Evolutionary conservation across 169 alveolate genomes (phyloP), one percentile per base, ranked within the genome.

Genomic region (Plasmodium relictum): DNA sequence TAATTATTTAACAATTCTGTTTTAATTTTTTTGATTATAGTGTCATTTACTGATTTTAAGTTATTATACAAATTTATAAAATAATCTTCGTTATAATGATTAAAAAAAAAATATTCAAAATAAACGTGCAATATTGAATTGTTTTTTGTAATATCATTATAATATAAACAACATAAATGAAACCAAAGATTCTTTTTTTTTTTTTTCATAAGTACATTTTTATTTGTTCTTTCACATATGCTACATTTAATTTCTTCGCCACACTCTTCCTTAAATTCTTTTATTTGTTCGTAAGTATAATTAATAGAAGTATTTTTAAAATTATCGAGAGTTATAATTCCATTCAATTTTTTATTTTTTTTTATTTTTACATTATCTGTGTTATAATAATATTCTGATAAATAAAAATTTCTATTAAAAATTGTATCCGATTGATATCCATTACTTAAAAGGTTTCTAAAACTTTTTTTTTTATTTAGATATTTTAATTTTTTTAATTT

Each of bases 121-220:
- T 76, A 76, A 0, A 76, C 14, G 26, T 76, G 76, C n/a, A 12
- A 7, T 6, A 76, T 14, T n/a, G 70, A 62, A 44, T 45, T 26
- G 41, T 52, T 26, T 44, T 31, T 76, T 20, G 88, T 63, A 37
- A 76, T 62, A 50, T 63, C 56, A 48, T 76, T 76, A 56, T 76
- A 76, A 56, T 76, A 76, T 16, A 76, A 66, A 5, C 88, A 76
- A 41, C 88, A 76, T 0, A 76, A 3, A 52, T 76, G 88, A 22
- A 44, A 76, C 88, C 88, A 76, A 0, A 44, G 8, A 66, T 76
- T 24, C 12, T 66, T 39, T 14, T 56, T 44, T n/a, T 16, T 65
- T 22, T 66, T 76, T 6, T 62, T 76, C 88, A 76, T 76, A 10
- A 76, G 5, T 18, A 63, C 88, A 45, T 76, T 42, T 26, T 7